Base-by-base conservation (phyloP, 176 grass and related monocot species). In the Eragrostis nindensis region DNA sequence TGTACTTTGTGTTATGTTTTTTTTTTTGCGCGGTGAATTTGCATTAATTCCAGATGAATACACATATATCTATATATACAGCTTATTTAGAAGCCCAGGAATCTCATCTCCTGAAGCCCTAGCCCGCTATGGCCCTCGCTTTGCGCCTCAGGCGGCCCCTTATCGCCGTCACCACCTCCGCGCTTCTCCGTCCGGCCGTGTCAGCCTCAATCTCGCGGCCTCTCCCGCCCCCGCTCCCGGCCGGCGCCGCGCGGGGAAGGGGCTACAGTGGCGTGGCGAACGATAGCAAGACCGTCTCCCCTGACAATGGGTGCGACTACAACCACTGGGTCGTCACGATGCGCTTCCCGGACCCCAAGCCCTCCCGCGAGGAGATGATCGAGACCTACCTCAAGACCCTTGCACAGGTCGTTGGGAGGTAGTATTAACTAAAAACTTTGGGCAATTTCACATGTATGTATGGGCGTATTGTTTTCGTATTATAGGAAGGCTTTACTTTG, bases 251-350 rank as follows among this genome's bases (percentile, higher is more conserved):
- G 11, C 88, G 86, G 47, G 78, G 79, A 27, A 62, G 62, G 4
- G 86, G 89, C 10, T 83, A 83, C 4, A 36, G 32, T 36, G 32
- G 32, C 46, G 77, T 44, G 14, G 75, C 46, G 11, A 82, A 88
- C 0, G 79, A 87, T 32, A 59, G 42, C 55, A 92, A 94, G 47
- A 84, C 4, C 32, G 32, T 94, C 39, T 69, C 74, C 39, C 89
- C 89, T 63, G 91, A 92, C 46, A 89, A 97, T 76, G 94, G 94
- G 3, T 97, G 94, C 79, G 94, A 97, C 62, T 97, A 90, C 87
- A 97, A 94, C 48, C 89, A 97, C 89, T 97, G 91, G 94, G 83
- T 97, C 79, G 92, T 97, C 87, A 97, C 94, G 45, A 97, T 97
- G 91, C 89, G 94, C 25, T 97, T 97, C 84, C 87, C 91, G 5